Evolutionary conservation across 371 early-diverging fungal genomes (phyloP).

Genomic region (Apophysomyces variabilis): DNA sequence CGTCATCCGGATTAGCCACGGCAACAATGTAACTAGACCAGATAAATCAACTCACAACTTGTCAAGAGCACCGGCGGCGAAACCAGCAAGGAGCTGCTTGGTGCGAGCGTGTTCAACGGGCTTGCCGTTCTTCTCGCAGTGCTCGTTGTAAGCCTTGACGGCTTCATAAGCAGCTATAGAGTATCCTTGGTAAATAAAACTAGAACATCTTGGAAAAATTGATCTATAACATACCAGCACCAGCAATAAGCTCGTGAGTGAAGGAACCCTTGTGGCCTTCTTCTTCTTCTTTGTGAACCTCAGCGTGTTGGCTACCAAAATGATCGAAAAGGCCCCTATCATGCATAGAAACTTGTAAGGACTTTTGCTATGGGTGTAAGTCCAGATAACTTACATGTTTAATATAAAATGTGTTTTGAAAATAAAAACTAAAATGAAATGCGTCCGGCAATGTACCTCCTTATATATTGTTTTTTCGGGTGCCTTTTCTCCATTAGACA

Average conservation of each 20-base stretch:
- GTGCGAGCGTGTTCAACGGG: conserved; percentile 43
- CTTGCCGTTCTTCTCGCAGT: conserved; percentile 45
- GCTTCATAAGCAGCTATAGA: conserved; percentile 41
- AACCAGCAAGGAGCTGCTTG: conserved; percentile 54
- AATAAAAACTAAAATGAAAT: neutral
- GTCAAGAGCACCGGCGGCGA: conserved; percentile 53
- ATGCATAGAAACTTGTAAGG: neutral
- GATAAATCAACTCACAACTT: conserved; percentile 31
- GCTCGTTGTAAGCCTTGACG: conserved; percentile 43
- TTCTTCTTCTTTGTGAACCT: conserved; percentile 13
- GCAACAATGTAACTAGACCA: neutral
- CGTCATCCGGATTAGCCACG: too few relatives aligned
- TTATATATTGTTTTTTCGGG: neutral
- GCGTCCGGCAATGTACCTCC: neutral
- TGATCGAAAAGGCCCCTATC: conserved; percentile 19
- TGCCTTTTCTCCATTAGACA: neutral
- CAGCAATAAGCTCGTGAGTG: conserved; percentile 33
- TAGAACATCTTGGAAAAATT: too few relatives aligned
- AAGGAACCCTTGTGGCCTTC: conserved; percentile 24
- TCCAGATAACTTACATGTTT: conserved; percentile 1
- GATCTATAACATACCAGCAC: conserved; percentile 27
- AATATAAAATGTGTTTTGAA: neutral
- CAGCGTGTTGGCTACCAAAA: conserved; percentile 9
- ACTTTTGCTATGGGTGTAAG: neutral
- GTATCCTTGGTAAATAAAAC: neutral